Evolutionary conservation across 495 filamentous ascomycete genomes (phyloP).

Genomic region (Tricharina praecox): DNA sequence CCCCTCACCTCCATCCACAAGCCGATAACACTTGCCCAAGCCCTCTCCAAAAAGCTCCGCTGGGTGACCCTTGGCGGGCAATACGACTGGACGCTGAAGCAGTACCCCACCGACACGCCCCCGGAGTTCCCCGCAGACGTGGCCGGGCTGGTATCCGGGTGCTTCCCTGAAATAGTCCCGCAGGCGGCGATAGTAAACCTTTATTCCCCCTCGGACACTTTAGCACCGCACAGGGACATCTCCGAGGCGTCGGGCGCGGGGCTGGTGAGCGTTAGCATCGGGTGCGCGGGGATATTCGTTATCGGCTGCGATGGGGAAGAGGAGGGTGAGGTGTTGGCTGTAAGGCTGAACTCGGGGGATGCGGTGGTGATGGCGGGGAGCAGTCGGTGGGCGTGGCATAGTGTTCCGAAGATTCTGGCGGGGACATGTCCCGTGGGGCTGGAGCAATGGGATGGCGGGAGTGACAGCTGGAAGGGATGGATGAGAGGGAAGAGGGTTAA

Average conservation of each 20-base stretch:
- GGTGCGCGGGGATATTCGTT: conserved; percentile 75
- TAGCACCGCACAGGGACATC: conserved; percentile 79
- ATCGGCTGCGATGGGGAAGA: conserved; percentile 30
- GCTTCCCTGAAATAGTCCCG: conserved; percentile 34
- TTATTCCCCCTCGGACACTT: conserved; percentile 72
- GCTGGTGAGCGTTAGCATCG: conserved; percentile 68
- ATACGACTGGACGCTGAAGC: conserved; percentile 81
- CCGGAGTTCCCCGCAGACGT: conserved; percentile 34
- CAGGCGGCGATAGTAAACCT: conserved; percentile 87
- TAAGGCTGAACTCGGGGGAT: conserved; percentile 63
- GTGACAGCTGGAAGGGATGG: conserved; percentile 60
- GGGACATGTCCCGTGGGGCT: conserved; percentile 62
- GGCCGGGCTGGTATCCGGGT: neutral
- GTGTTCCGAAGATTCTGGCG: conserved; percentile 64
- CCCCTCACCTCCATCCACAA: conserved; percentile 61
- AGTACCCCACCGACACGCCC: conserved; percentile 42
- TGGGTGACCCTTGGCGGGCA: conserved; percentile 90
- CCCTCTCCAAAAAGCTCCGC: conserved; percentile 60
- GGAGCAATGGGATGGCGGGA: conserved; percentile 51
- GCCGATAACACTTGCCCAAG: conserved; percentile 44
- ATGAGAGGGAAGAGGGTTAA: conserved; percentile 74
- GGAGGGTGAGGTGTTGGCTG: conserved; percentile 38
- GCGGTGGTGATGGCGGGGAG: conserved; percentile 65
- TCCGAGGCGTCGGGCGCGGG: conserved; percentile 60
- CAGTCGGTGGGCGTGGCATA: conserved; percentile 82